Conservation (phyloP, 1,139 yeast species). For the Zygoascus sp. region DNA sequence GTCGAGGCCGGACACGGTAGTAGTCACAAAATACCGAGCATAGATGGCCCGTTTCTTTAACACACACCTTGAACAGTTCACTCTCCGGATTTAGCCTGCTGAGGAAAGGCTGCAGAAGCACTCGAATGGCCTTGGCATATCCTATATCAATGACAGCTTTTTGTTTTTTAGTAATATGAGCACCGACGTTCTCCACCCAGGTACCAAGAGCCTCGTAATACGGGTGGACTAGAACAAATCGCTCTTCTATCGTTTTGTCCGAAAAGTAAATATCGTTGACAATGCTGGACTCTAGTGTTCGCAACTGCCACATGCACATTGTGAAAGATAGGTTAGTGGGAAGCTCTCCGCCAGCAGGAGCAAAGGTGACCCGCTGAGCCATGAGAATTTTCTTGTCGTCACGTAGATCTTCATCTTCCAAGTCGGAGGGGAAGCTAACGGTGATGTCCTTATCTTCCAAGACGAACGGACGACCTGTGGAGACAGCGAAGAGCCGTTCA, state of each 20-base stretch:
- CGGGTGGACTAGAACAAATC: conserved; percentile 26
- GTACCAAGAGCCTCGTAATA: conserved; percentile 22
- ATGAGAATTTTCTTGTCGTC: conserved; percentile 19
- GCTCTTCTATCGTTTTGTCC: conserved; percentile 30
- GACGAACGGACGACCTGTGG: conserved; percentile 51
- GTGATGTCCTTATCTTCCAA: conserved; percentile 46
- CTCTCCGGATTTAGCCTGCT: conserved; percentile 55
- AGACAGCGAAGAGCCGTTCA: conserved; percentile 53
- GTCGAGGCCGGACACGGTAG: conserved; percentile 52
- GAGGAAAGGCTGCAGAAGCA: conserved; percentile 54
- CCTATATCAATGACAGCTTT: conserved; percentile 44
- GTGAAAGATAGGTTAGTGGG: conserved; percentile 40
- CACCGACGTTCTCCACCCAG: conserved; percentile 22
- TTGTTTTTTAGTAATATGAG: conserved; percentile 6
- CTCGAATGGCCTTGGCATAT: conserved; percentile 52
- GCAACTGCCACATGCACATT: conserved; percentile 48
- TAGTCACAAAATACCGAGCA: conserved; percentile 55
- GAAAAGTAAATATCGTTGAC: conserved; percentile 46
- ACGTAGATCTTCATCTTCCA: conserved; percentile 25
- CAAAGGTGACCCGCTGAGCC: conserved; percentile 13
- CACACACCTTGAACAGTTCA: conserved; percentile 53
- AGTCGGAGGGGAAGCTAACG: conserved; percentile 42
- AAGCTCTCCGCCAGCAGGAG: conserved; percentile 10
- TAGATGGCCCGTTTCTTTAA: conserved; percentile 60
- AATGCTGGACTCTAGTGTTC: conserved; percentile 53